Percentiles rank a stretch among this genome's conserved stretches.
Evolutionary conservation across 768 basidiomycete genomes (phyloP).

Genomic region (Mycena indigotica): DNA sequence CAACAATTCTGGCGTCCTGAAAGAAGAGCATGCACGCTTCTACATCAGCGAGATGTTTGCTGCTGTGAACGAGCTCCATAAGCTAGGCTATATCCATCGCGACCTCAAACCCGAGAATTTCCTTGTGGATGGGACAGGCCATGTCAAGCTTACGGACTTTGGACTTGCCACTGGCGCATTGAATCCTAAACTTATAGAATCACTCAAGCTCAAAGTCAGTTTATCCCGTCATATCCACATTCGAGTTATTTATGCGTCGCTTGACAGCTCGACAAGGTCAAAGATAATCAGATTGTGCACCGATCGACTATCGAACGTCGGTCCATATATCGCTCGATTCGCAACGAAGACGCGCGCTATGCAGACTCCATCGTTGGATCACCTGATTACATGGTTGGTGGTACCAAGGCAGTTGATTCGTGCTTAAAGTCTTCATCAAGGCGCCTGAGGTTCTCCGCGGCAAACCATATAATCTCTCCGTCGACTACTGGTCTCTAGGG

Average conservation of each 20-base stretch:
- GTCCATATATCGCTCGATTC: slow-evolving; percentile 90
- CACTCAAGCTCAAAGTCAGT: slow-evolving; percentile 84
- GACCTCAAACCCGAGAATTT: slow-evolving; percentile 99
- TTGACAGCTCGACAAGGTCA: slow-evolving; percentile 88
- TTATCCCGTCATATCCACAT: background rate
- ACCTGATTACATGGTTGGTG: slow-evolving; percentile 90
- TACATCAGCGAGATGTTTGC: slow-evolving; percentile 99
- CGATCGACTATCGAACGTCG: slow-evolving; percentile 93
- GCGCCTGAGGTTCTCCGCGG: slow-evolving; percentile 91
- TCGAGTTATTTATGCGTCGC: background rate
- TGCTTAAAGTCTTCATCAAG: slow-evolving; percentile 28
- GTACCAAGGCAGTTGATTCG: slow-evolving; percentile 2
- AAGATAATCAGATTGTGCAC: slow-evolving; percentile 86
- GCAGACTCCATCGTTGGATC: slow-evolving; percentile 98
- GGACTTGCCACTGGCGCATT: slow-evolving; percentile 95
- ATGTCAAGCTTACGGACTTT: slow-evolving; percentile 98
- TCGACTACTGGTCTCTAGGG: slow-evolving; percentile 98
- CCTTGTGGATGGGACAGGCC: slow-evolving; percentile 91
- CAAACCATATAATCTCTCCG: slow-evolving; percentile 92
- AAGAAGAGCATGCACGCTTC: slow-evolving; percentile 95
- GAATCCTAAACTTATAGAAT: slow-evolving; percentile 93
- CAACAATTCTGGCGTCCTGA: slow-evolving; percentile 96
- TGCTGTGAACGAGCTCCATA: slow-evolving; percentile 91
- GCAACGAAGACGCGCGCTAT: slow-evolving; percentile 87
- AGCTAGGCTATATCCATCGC: slow-evolving; percentile 96